A percentile compares a stretch with the other conserved stretches of the same genome.
Conservation (phyloP, 208 protist genomes). For the Acanthamoeba royreba region DNA sequence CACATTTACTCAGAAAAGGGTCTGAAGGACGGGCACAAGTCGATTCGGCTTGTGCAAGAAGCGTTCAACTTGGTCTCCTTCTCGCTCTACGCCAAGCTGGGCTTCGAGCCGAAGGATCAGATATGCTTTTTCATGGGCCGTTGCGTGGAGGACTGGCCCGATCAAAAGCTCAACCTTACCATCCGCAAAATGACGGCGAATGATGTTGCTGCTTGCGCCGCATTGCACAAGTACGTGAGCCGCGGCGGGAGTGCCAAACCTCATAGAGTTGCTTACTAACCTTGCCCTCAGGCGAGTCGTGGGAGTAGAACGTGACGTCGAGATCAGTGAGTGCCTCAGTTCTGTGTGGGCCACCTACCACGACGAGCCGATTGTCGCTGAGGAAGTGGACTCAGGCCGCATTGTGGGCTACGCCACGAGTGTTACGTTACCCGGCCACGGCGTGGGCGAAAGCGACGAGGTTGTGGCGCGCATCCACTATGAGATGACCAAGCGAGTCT, state of each 20-base stretch:
- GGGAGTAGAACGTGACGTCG: neutral
- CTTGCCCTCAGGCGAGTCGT: neutral
- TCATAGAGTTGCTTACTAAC: neutral
- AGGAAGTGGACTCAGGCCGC: neutral
- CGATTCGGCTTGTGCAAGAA: neutral
- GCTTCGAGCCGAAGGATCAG: constrained; percentile 2
- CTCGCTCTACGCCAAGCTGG: constrained; percentile 20
- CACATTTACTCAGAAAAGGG: neutral
- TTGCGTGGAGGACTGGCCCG: neutral
- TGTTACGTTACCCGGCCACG: neutral
- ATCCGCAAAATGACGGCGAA: neutral
- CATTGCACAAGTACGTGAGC: neutral
- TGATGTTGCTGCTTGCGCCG: neutral
- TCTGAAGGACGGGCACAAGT: neutral
- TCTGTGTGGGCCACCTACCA: neutral
- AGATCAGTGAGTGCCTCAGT: neutral
- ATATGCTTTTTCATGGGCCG: neutral
- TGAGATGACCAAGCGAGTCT: neutral
- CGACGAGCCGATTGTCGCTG: neutral
- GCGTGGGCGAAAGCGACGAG: constrained; percentile 31
- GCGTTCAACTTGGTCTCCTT: neutral
- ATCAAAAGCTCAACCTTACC: neutral
- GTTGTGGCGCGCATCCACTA: neutral
- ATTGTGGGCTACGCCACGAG: constrained; percentile 1
- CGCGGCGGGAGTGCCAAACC: neutral